Evolutionary conservation across 1,139 yeast genomes (phyloP), one percentile per base, ranked within the genome.

Genomic region (Sugiyamaella castrensis): DNA sequence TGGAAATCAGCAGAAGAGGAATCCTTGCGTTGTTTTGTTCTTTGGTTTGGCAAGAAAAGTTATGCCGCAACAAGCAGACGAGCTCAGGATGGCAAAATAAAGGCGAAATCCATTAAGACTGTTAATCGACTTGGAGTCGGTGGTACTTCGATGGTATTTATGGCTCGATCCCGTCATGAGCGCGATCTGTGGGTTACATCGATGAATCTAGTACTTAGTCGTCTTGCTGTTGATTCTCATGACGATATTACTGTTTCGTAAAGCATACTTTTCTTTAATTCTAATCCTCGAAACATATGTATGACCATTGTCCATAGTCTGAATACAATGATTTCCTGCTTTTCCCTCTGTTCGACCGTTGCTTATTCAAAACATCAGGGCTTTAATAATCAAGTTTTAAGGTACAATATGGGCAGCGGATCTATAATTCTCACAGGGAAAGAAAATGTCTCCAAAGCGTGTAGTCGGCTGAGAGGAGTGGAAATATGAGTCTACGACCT

Each of bases 1-100:
- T 87, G 95, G 91, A 76, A 75, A 56, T 84, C 94, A 1, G 72
- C 80, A 6, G 98, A 91, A 57, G 87, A 84, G 47, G 94, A 87
- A 56, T 63, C 75, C 12, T 68, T 78, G 36, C 71, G 95, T 44
- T 81, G 95, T 56, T 89, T 91, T 61, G 87, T 92, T 0, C 59
- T 91, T 4, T 88, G 96, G 95, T 79, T 85, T 65, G 94, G 94
- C 0, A 74, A 74, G 8, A 85, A 82, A 57, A 69, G 74, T 3
- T 41, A 48, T 13, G 41, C 44, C 16, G 50, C 52, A 11, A 48
- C 52, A 16, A 39, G 44, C 15, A 39, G 59, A 37, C 56, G 43
- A 56, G 24, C 24, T 19, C 24, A 19, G 5, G 27, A 49, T 42
- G 26, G 40, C 38, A 28, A 49, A 49, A 27, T 42, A 8, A 19